A percentile compares a stretch with the other conserved stretches of the same genome.
phyloP scores from a whole-genome alignment of 1,284 basidiomycete genomes.

The Boletus mariae region DNA sequence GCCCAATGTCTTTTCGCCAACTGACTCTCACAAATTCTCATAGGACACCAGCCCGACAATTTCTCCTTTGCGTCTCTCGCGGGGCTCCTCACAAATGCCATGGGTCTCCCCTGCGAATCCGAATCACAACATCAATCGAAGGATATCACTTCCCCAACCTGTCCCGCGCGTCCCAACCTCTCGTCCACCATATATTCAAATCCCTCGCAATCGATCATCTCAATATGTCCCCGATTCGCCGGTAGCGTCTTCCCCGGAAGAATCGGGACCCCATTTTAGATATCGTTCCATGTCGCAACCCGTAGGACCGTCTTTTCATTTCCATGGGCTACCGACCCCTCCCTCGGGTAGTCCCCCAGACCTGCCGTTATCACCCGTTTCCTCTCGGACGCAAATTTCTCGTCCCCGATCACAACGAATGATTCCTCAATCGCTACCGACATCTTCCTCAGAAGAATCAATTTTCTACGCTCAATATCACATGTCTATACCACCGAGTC shows the following conservation, averaged over 20 bases:
- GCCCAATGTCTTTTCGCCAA: neutral
- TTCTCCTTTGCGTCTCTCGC: slow-evolving; percentile 4
- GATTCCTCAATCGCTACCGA: neutral
- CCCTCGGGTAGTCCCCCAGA: slow-evolving; percentile 8
- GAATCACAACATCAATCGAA: neutral
- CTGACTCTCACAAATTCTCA: neutral
- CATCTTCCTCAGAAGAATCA: slow-evolving; percentile 16
- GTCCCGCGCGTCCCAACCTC: neutral
- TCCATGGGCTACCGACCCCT: slow-evolving; percentile 6
- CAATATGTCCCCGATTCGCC: slow-evolving; percentile 12
- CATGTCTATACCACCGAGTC: slow-evolving; percentile 5
- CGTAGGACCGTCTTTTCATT: neutral
- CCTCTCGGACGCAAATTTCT: neutral
- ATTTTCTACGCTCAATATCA: slow-evolving; percentile 4
- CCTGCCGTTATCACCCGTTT: neutral
- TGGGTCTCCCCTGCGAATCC: slow-evolving; percentile 1
- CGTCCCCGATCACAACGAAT: slow-evolving; percentile 4
- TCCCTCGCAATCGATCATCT: slow-evolving; percentile 11
- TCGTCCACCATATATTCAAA: slow-evolving; percentile 16
- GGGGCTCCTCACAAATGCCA: slow-evolving; percentile 2
- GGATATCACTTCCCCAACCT: slow-evolving; percentile 4
- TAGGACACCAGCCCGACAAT: neutral
- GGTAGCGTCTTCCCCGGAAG: slow-evolving; percentile 19
- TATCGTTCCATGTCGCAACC: slow-evolving; percentile 9
- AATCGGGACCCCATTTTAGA: slow-evolving; percentile 7